A percentile compares a stretch with the other conserved stretches of the same genome.
Conservation (phyloP, 176 grass and related monocot genomes). For the Phyllostachys edulis region DNA sequence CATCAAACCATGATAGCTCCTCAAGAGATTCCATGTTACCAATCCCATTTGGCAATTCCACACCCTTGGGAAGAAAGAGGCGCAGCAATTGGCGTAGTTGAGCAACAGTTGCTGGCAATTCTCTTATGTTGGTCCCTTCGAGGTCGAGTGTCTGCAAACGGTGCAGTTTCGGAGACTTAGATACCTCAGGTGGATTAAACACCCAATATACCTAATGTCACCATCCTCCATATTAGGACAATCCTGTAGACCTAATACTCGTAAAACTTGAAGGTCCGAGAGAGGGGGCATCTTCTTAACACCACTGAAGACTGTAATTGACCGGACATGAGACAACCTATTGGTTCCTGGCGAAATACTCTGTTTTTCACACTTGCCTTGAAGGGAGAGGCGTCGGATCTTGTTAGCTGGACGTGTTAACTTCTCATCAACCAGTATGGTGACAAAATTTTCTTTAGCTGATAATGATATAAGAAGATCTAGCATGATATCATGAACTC, state of each 20-base stretch:
- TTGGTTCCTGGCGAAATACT: not conserved
- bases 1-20: constrained; percentile 22
- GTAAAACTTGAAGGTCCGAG: constrained; percentile 20
- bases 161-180: constrained; percentile 12
- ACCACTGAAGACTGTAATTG: constrained; percentile 29
- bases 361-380: not conserved
- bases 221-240: constrained; percentile 3
- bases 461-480: constrained; percentile 34
- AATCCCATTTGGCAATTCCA: constrained; percentile 24
- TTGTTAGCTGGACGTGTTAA: constrained; percentile 10
- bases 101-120: constrained; percentile 5
- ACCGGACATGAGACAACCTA: constrained; percentile 12
- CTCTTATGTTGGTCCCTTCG: constrained; percentile 14
- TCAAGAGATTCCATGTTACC: constrained; percentile 17
- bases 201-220: constrained; percentile 30
- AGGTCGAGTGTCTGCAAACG: constrained; percentile 28
- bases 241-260: constrained; percentile 23
- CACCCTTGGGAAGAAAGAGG: constrained; percentile 5
- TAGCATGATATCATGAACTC: constrained; percentile 41
- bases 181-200: constrained; percentile 35
- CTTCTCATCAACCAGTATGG: not conserved
- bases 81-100: constrained; percentile 21
- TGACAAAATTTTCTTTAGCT: constrained; percentile 34
- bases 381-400: constrained; percentile 16
- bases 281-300: constrained; percentile 18